Conservation (phyloP, 225 moss, liverwort and hornwort genomes). For the Neckera pumila region DNA sequence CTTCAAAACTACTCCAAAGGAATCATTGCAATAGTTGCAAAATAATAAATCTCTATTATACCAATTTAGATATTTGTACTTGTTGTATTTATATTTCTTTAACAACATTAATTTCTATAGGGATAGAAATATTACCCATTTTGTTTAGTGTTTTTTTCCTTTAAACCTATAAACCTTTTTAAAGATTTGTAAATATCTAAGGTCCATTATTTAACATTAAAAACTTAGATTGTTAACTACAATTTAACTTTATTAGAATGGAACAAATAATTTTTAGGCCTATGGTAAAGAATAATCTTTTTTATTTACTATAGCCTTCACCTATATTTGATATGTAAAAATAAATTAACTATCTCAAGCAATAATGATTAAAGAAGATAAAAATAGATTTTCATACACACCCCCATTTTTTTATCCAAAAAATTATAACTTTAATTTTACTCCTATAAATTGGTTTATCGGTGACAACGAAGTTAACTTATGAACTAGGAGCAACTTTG, state of each 20-base stretch:
- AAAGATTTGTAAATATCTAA: too few relatives aligned
- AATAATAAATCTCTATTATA: not conserved
- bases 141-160: not conserved
- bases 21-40: not conserved
- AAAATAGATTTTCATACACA: not conserved
- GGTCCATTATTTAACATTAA: not conserved
- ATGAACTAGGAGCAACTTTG: not conserved
- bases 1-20: not conserved
- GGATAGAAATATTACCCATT: too few relatives aligned
- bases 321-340: not conserved
- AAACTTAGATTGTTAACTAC: accelerated
- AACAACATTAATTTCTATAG: too few relatives aligned
- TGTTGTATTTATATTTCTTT: accelerated
- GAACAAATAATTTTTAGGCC: not conserved
- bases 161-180: too few relatives aligned
- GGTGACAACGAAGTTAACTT: not conserved
- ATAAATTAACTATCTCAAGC: not conserved
- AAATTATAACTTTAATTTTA: too few relatives aligned
- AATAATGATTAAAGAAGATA: not conserved
- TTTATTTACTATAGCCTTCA: too few relatives aligned
- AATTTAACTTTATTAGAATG: not conserved
- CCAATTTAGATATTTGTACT: not conserved
- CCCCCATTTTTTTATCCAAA: accelerated
- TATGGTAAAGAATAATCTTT: accelerated
- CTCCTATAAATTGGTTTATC: accelerated